A percentile compares a stretch with the other conserved stretches of the same genome.
phyloP scores from a whole-genome alignment of 306 rosid genomes.

The Castanea sativa region DNA sequence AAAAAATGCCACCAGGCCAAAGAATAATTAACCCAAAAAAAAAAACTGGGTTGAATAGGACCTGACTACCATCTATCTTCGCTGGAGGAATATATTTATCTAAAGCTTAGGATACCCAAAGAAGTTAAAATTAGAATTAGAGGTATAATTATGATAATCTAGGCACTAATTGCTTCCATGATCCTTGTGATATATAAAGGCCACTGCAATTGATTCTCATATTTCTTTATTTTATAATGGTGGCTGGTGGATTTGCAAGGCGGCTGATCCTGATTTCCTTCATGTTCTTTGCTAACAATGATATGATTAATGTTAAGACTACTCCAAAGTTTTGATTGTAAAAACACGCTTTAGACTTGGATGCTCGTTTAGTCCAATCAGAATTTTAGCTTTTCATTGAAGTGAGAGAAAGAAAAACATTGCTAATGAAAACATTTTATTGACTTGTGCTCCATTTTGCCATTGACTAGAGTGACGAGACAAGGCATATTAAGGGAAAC shows the following conservation, averaged over 20 bases:
- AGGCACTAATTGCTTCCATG: constrained; percentile 46
- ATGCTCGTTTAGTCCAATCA: constrained; percentile 10
- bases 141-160: constrained; percentile 25
- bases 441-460: not conserved
- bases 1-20: too few relatives aligned
- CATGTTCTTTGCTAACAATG: constrained; percentile 13
- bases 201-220: constrained; percentile 11
- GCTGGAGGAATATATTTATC: not conserved
- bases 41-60: not conserved
- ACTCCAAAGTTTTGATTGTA: not conserved
- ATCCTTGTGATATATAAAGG: constrained; percentile 18
- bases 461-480: not conserved
- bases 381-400: not conserved
- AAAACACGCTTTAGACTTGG: constrained; percentile 15
- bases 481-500: not conserved
- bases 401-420: not conserved
- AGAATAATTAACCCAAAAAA: too few relatives aligned
- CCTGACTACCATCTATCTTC: not conserved
- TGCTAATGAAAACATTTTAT: not conserved
- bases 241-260: constrained; percentile 23
- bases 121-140: constrained; percentile 14
- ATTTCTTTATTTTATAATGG: constrained; percentile 17
- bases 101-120: constrained; percentile 35
- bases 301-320: constrained; percentile 23
- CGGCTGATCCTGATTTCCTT: constrained; percentile 19